phyloP scores from a whole-genome alignment of 805 yeast genomes.

The Candida endomychidarum region DNA sequence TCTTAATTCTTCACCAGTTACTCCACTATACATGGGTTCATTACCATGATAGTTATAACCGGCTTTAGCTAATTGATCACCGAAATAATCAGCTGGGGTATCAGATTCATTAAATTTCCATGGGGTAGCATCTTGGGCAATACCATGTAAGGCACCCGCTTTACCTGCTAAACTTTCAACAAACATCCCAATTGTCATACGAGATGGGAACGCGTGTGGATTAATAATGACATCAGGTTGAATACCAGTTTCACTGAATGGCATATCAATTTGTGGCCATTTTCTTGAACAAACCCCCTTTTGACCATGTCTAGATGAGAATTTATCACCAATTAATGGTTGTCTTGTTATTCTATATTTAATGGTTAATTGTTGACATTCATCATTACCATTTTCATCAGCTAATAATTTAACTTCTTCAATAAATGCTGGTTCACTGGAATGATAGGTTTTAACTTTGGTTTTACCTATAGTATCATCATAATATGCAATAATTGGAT shows the following conservation, averaged over 20 bases:
- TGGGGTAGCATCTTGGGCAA: slow-evolving; percentile 96
- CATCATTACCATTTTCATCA: slow-evolving; percentile 72
- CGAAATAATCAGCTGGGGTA: slow-evolving; percentile 97
- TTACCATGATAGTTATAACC: slow-evolving; percentile 98
- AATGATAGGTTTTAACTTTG: slow-evolving; percentile 88
- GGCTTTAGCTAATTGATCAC: slow-evolving; percentile 81
- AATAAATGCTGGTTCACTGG: slow-evolving; percentile 90
- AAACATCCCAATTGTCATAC: slow-evolving; percentile 99
- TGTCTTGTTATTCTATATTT: slow-evolving; percentile 89
- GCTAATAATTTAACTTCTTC: slow-evolving; percentile 93
- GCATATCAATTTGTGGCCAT: slow-evolving; percentile 97
- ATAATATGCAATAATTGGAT: slow-evolving; percentile 88
- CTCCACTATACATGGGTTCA: slow-evolving; percentile 99
- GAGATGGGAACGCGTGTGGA: slow-evolving; percentile 99
- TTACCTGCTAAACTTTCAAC: slow-evolving; percentile 98
- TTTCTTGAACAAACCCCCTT: slow-evolving; percentile 98
- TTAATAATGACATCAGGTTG: slow-evolving; percentile 97
- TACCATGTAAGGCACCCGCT: slow-evolving; percentile 96
- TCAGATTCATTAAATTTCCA: slow-evolving; percentile 90
- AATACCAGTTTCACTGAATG: slow-evolving; percentile 93
- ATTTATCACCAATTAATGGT: slow-evolving; percentile 96
- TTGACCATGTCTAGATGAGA: slow-evolving; percentile 97
- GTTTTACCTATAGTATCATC: slow-evolving; percentile 92
- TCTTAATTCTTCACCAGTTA: slow-evolving; percentile 94
- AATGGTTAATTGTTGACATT: slow-evolving; percentile 81